These are phyloP conservation scores for Magnaporthiopsis rhizophila DNA, from an alignment of 2,329 filamentous ascomycete genomes.

Conservation along the genomic window DNA sequence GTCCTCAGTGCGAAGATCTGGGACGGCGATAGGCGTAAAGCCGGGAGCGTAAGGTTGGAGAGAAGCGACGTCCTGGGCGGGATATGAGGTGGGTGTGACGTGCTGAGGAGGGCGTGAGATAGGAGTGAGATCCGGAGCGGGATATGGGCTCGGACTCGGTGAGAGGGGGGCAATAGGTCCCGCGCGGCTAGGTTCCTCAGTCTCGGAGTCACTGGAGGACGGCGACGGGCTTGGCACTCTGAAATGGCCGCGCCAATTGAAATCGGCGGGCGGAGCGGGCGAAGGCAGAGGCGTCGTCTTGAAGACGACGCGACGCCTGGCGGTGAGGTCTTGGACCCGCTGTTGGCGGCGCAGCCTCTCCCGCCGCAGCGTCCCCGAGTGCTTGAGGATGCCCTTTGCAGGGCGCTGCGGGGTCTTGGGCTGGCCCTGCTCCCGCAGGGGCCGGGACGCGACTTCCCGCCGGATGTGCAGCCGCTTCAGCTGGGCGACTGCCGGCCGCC, in stretches of 20 bases:
- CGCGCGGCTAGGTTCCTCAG: neutral
- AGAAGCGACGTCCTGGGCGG: neutral
- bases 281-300: neutral
- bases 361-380: neutral
- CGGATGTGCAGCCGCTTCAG: neutral
- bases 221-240: neutral
- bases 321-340: neutral
- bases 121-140: neutral
- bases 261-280: neutral
- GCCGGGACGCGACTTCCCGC: neutral
- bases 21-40: neutral
- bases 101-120: neutral
- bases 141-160: neutral
- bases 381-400: neutral
- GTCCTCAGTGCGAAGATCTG: neutral
- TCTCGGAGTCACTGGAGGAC: neutral
- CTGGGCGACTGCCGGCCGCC: neutral
- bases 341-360: neutral
- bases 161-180: neutral
- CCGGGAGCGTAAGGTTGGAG: neutral
- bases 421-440: neutral
- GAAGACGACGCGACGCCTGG: neutral
- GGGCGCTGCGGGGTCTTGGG: neutral
- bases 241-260: slow-evolving; percentile 4
- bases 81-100: neutral